Percentiles rank a stretch among this genome's conserved stretches.
These are phyloP conservation scores for Massariosphaeria phaeospora DNA, from an alignment of 495 filamentous ascomycete species.

Conservation along the genomic window DNA sequence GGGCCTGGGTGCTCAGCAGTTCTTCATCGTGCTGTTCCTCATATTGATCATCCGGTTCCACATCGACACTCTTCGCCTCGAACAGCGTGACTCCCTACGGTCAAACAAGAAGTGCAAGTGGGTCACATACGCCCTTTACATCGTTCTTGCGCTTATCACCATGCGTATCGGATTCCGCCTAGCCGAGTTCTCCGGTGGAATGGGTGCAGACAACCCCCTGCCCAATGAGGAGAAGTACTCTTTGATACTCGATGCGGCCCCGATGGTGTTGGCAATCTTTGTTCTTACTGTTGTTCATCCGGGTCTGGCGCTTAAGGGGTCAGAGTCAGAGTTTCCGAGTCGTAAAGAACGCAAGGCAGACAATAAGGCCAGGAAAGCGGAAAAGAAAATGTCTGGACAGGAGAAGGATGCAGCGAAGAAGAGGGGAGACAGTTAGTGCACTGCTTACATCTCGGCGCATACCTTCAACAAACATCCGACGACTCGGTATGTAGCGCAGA, in stretches of 20 bases:
- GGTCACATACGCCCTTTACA: conserved; percentile 51
- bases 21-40: conserved; percentile 54
- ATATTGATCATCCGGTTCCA: conserved; percentile 49
- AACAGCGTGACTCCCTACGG: conserved; percentile 19
- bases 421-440: neutral
- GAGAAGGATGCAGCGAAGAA: conserved; percentile 17
- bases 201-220: conserved; percentile 40
- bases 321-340: conserved; percentile 40
- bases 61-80: conserved; percentile 33
- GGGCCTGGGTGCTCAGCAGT: conserved; percentile 56
- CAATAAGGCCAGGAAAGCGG: conserved; percentile 40
- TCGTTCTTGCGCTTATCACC: conserved; percentile 49
- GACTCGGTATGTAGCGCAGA: neutral
- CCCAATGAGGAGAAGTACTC: conserved; percentile 51
- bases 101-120: conserved; percentile 38
- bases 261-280: conserved; percentile 52
- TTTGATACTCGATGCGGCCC: conserved; percentile 54
- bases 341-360: conserved; percentile 33
- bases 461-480: neutral
- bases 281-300: conserved; percentile 51
- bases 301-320: conserved; percentile 48
- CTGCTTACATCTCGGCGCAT: neutral
- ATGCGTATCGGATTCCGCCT: conserved; percentile 59
- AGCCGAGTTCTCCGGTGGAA: conserved; percentile 49
- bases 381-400: conserved; percentile 28